These are phyloP conservation scores for Coemansia biformis DNA, from an alignment of 192 early-diverging fungal genomes.

Conservation along the genomic window DNA sequence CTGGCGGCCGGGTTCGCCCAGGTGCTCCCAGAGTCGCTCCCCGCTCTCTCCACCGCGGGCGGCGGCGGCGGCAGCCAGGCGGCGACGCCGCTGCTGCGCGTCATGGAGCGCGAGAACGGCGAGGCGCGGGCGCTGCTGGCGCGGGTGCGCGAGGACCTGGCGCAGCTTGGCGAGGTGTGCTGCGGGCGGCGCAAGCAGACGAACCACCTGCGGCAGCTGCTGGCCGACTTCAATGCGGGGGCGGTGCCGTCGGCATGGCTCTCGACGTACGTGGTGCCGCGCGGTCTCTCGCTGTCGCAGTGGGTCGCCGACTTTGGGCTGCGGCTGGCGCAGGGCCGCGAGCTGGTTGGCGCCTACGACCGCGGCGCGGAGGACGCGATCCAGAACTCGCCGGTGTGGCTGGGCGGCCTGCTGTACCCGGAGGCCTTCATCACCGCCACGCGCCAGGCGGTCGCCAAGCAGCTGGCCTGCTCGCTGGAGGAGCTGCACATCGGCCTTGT, in stretches of 20 bases:
- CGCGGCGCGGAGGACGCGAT: slow-evolving; percentile 7
- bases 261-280: slow-evolving; percentile 37
- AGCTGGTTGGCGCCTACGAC: slow-evolving; percentile 33
- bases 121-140: slow-evolving; percentile 58
- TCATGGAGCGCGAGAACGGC: slow-evolving; percentile 74
- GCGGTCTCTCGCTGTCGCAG: slow-evolving; percentile 53
- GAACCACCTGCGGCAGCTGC: slow-evolving; percentile 72
- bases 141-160: slow-evolving; percentile 63
- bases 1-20: slow-evolving; percentile 57
- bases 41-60: slow-evolving; percentile 10
- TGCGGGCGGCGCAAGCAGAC: slow-evolving; percentile 79
- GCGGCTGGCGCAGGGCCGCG: slow-evolving; percentile 61
- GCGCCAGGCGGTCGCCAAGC: slow-evolving; percentile 76
- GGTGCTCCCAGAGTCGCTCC: slow-evolving; percentile 58
- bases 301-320: slow-evolving; percentile 72
- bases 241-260: slow-evolving; percentile 65
- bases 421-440: slow-evolving; percentile 91
- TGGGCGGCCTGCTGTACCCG: slow-evolving; percentile 83
- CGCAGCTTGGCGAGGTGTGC: slow-evolving; percentile 60
- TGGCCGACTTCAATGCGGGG: slow-evolving; percentile 65
- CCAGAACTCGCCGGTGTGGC: slow-evolving; percentile 57
- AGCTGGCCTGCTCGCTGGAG: slow-evolving; percentile 71
- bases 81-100: slow-evolving; percentile 68
- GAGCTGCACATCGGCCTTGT: slow-evolving; percentile 60
- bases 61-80: background rate